Base-by-base conservation (phyloP, 192 early-diverging fungal species). In the Mortierella hygrophila region DNA sequence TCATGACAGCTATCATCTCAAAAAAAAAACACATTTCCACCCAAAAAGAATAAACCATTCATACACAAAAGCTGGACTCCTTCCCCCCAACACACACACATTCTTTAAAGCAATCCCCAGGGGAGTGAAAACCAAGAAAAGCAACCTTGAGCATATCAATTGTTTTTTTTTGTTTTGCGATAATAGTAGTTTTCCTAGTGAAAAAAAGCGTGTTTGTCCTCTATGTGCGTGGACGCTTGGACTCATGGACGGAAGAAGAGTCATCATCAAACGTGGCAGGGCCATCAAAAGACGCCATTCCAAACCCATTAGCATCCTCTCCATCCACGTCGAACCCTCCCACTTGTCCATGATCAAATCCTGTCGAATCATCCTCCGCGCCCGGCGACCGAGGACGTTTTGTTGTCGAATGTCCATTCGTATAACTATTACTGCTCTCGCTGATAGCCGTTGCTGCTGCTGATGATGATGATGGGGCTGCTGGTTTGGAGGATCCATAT, bases 191-290 rank as follows among this genome's bases (percentile, higher is more conserved):
- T 29, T 77, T 68, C n/a, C 63, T 38, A 11, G 13, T 73, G 8
- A 35, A 11, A 46, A 65, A 26, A 23, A 44, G 49, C 16, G 15
- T 4, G 2, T 4, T 52, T 6, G 63, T 15, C 26, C 23, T 65
- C 63, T 77, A 86, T 70, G 84, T 78, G 38, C 84, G 84, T n/a
- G 74, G 38, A 35, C 84, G 72, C 49, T 86, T 86, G 49, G 75
- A 60, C 15, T 86, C 84, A 35, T 86, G 84, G 6, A 65, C 38
- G 35, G 35, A 35, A 40, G 32, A 77, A 3, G 76, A 20, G 13
- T 86, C 84, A 11, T 86, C 84, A 47, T 86, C 84, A 81, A 86
- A 86, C 1, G 84, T 79, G 4, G 79, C 84, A 18, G 84, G 84
- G 41, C 84, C 84, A 78, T 86, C 84, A 74, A 86, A 86, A 7